These are phyloP conservation scores for Pythium insidiosum DNA, from an alignment of 352 stramenopile genomes.

Conservation along the genomic window DNA sequence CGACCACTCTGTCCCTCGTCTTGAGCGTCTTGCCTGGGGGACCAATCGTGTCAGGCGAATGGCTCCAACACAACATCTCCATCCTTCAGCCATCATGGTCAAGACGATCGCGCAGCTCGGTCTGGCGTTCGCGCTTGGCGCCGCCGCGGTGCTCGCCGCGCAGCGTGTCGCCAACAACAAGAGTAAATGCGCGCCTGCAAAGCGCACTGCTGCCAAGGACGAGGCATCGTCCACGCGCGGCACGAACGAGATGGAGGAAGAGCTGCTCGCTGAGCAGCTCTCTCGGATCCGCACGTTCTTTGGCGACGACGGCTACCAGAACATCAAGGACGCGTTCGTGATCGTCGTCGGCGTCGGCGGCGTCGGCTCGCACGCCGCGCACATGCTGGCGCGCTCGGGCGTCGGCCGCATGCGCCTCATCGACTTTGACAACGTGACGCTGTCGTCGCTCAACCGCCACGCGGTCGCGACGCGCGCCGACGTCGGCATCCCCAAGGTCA, in stretches of 20 bases:
- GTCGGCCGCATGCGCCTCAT: constrained; percentile 94
- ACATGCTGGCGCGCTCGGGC: constrained; percentile 96
- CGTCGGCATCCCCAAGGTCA: constrained; percentile 93
- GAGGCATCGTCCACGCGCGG: constrained; percentile 12
- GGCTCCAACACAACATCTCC: too few species aligned
- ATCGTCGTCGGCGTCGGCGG: constrained; percentile 96
- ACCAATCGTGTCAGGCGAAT: neutral
- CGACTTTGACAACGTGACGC: constrained; percentile 99
- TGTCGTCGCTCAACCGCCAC: constrained; percentile 98
- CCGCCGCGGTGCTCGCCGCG: constrained; percentile 26
- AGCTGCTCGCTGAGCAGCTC: constrained; percentile 75
- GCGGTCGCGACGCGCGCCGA: constrained; percentile 94
- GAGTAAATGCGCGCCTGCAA: constrained; percentile 10
- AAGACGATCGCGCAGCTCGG: constrained; percentile 71
- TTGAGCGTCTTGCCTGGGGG: neutral
- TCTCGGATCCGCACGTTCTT: constrained; percentile 95
- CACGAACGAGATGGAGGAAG: constrained; percentile 22
- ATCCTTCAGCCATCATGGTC: too few species aligned
- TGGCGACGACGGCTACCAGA: constrained; percentile 86
- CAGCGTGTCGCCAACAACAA: constrained; percentile 26
- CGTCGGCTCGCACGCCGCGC: constrained; percentile 94
- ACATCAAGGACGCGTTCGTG: constrained; percentile 86
- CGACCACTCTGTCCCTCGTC: neutral
- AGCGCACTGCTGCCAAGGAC: neutral
- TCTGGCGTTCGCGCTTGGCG: constrained; percentile 52